Conservation (phyloP, 371 early-diverging fungal genomes). For the Hamiltosporidium tvaerminnensis region DNA sequence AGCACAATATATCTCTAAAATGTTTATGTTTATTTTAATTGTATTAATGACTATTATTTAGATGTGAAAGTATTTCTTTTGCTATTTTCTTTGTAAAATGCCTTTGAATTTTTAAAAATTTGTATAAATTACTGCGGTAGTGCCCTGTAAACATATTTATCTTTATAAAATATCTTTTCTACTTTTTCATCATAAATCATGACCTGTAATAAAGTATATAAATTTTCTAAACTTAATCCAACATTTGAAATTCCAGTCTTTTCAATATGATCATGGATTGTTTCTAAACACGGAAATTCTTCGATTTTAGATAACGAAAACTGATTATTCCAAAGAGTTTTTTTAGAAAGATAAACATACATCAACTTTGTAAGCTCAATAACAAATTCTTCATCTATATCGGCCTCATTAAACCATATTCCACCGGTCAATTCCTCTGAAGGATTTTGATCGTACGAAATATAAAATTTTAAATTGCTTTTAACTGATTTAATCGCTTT, state of each 20-base stretch:
- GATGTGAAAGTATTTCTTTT: too few relatives aligned
- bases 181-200: conserved; percentile 46
- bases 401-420: conserved; percentile 52
- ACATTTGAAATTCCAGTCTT: not conserved
- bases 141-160: conserved; percentile 6
- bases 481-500: conserved; percentile 51
- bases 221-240: conserved; percentile 32
- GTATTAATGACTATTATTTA: too few relatives aligned
- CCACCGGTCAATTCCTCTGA: conserved; percentile 52
- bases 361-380: conserved; percentile 39
- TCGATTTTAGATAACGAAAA: not conserved
- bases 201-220: conserved; percentile 29
- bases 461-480: conserved; percentile 50
- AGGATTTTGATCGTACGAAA: conserved; percentile 45
- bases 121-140: conserved; percentile 5
- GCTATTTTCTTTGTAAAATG: too few relatives aligned
- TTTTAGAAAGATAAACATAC: conserved; percentile 29
- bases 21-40: too few relatives aligned
- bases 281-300: not conserved
- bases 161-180: conserved; percentile 22
- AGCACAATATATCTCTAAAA: too few relatives aligned
- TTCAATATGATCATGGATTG: not conserved
- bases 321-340: not conserved
- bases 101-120: too few relatives aligned
- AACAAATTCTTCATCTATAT: conserved; percentile 50